phyloP scores from a whole-genome alignment of 1,284 basidiomycete species.

The Leccinum fuscescens region DNA sequence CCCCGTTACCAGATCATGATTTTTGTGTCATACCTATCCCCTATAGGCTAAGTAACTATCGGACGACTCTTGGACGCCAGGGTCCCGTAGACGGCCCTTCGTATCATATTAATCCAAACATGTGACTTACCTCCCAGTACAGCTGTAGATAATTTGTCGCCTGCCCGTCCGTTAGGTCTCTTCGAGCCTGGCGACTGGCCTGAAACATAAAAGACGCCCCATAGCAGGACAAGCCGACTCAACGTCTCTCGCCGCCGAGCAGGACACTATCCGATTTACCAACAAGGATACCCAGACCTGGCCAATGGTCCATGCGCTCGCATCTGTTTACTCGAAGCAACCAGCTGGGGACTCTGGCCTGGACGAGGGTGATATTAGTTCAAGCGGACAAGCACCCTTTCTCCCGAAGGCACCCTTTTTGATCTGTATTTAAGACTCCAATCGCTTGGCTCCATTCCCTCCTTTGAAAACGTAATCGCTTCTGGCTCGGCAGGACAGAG shows the following conservation, averaged over 20 bases:
- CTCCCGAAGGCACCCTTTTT: too few species aligned
- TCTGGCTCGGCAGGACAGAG: neutral
- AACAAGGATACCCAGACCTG: neutral
- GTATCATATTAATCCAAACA: neutral
- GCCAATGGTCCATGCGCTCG: neutral
- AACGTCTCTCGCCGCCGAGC: neutral
- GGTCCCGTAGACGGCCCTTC: neutral
- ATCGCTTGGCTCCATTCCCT: neutral
- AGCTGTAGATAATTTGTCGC: neutral
- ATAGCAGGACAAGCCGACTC: too few species aligned
- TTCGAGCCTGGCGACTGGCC: neutral
- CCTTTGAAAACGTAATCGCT: neutral
- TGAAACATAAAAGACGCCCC: neutral
- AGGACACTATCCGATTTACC: neutral
- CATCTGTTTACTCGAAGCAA: neutral
- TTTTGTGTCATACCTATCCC: neutral
- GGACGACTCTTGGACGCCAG: neutral
- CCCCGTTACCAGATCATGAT: neutral
- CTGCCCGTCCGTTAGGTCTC: neutral
- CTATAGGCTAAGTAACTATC: neutral
- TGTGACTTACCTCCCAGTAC: neutral
- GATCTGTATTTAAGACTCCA: neutral
- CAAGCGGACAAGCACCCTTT: neutral
- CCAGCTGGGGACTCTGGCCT: neutral
- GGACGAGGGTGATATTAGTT: neutral